Evolutionary conservation across 768 basidiomycete genomes (phyloP).

Genomic region (Tylopilus vinaceipallidus): DNA sequence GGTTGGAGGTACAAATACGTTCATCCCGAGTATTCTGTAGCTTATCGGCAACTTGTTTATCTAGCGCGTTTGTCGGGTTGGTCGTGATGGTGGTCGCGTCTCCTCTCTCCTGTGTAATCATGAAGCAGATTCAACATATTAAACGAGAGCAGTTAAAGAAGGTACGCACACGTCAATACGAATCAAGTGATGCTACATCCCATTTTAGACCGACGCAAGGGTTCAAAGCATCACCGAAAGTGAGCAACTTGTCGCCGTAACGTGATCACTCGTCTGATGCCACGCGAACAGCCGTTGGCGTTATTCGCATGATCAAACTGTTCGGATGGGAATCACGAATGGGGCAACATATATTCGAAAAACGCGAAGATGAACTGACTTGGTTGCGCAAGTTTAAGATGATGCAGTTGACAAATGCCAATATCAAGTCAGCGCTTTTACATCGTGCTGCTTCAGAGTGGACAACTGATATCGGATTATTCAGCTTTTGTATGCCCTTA

Average conservation of each 20-base stretch:
- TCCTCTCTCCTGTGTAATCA: not conserved
- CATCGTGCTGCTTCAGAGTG: no score
- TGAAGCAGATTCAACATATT: not conserved
- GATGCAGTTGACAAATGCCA: not conserved
- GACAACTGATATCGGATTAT: not conserved
- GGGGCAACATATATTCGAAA: not conserved
- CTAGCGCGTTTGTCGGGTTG: constrained; percentile 1
- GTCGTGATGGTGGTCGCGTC: not conserved
- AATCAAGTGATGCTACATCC: not conserved
- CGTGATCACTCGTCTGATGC: not conserved
- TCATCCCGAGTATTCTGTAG: no score
- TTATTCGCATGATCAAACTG: constrained; percentile 3
- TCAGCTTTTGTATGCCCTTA: constrained; percentile 1
- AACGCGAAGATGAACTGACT: constrained; percentile 1
- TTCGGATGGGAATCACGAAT: constrained; percentile 3
- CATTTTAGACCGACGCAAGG: not conserved
- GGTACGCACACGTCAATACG: not conserved
- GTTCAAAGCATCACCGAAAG: constrained; percentile 1
- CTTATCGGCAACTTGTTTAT: not conserved
- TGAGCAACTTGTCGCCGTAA: not conserved
- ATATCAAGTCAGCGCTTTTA: not conserved
- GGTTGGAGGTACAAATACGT: not conserved
- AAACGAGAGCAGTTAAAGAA: constrained; percentile 1
- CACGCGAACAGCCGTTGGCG: not conserved
- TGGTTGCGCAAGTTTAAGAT: not conserved